Conservation (phyloP, 345 rosid genomes). For the Combretum micranthum region DNA sequence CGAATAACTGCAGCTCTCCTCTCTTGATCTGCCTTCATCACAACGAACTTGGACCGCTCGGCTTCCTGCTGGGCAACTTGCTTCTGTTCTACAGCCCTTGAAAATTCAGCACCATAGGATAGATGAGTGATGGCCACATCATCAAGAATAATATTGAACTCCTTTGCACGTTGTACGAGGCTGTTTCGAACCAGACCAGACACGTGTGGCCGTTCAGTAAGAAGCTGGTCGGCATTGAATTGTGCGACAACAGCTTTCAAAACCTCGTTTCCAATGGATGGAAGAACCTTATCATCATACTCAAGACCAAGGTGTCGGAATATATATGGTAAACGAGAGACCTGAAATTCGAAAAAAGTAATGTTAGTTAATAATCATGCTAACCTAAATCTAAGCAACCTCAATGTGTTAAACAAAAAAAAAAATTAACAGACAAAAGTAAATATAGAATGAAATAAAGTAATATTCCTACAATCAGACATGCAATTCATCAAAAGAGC, state of each 20-base stretch:
- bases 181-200: constrained; percentile 78
- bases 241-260: constrained; percentile 95
- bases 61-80: constrained; percentile 99
- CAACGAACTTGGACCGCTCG: constrained; percentile 87
- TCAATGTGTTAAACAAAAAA: neutral
- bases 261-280: constrained; percentile 97
- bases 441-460: neutral
- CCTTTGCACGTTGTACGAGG: constrained; percentile 67
- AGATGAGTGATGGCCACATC: constrained; percentile 95
- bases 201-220: constrained; percentile 95
- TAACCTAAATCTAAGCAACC: too few species aligned
- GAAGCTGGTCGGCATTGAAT: constrained; percentile 98
- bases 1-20: constrained; percentile 92
- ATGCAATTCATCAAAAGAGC: too few species aligned
- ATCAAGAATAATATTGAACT: constrained; percentile 80
- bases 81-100: constrained; percentile 92
- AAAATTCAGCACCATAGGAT: constrained; percentile 88
- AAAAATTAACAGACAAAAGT: neutral
- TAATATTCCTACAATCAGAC: too few species aligned
- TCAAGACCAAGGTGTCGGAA: constrained; percentile 87
- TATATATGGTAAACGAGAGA: constrained; percentile 56
- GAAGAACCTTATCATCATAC: constrained; percentile 93
- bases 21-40: constrained; percentile 98
- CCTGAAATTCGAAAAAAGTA: constrained; percentile 26
- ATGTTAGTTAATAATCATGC: too few species aligned